Conservation (phyloP, 257 asterid species). For the Perilla frutescens region DNA sequence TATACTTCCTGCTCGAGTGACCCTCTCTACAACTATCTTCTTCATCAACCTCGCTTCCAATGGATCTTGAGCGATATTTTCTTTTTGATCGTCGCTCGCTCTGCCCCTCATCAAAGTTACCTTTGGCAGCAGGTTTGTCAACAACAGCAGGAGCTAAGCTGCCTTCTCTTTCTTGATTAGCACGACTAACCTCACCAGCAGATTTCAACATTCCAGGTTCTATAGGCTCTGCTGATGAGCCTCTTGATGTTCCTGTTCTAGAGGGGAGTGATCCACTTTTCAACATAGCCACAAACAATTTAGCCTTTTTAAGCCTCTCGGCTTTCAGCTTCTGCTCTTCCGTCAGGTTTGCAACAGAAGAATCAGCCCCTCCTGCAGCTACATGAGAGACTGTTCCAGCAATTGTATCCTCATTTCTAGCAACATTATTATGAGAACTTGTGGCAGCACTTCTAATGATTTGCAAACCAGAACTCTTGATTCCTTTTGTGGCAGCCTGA, state of each 20-base stretch:
- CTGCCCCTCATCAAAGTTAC: constrained; percentile 49
- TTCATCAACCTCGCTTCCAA: constrained; percentile 37
- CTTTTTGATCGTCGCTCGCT: constrained; percentile 42
- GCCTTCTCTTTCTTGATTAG: constrained; percentile 49
- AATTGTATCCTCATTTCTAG: background rate
- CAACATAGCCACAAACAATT: constrained; percentile 83
- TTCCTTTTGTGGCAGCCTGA: constrained; percentile 88
- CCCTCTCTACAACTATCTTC: constrained; percentile 40
- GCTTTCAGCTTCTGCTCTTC: constrained; percentile 86
- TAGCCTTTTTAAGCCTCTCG: constrained; percentile 89
- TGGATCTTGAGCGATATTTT: constrained; percentile 51
- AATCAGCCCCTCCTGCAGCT: constrained; percentile 45
- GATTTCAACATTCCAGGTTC: constrained; percentile 47
- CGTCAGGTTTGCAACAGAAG: constrained; percentile 55
- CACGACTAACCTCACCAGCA: constrained; percentile 39
- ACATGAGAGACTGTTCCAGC: constrained; percentile 38
- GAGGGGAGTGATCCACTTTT: constrained; percentile 63
- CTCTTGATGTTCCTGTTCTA: constrained; percentile 54
- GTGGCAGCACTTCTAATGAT: constrained; percentile 40
- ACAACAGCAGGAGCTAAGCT: constrained; percentile 50
- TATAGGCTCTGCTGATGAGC: constrained; percentile 66
- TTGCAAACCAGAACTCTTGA: constrained; percentile 56
- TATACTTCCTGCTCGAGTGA: constrained; percentile 47
- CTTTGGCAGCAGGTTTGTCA: constrained; percentile 41
- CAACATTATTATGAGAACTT: constrained; percentile 35